Evolutionary conservation across 2,329 filamentous ascomycete genomes (phyloP).

Genomic region (Clarireedia paspali): DNA sequence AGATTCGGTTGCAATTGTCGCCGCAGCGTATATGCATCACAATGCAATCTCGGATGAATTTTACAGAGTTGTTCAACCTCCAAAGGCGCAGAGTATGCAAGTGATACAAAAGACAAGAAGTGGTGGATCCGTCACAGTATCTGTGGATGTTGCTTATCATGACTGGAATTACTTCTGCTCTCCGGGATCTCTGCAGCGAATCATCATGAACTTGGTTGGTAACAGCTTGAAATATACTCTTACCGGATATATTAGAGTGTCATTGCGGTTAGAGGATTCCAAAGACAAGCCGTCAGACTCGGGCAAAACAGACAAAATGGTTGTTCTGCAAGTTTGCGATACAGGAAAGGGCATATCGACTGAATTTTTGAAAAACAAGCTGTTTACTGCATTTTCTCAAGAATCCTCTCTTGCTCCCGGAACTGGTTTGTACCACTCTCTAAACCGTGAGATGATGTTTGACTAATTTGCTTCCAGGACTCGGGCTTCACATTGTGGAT

Average conservation of each 20-base stretch:
- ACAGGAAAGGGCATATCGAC: constrained; percentile 56
- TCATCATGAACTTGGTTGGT: constrained; percentile 54
- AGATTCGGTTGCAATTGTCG: constrained; percentile 8
- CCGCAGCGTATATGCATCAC: constrained; percentile 4
- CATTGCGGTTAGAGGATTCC: neutral
- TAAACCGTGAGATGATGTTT: too few species aligned
- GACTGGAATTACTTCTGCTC: constrained; percentile 35
- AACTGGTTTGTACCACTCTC: constrained; percentile 34
- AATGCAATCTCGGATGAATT: neutral
- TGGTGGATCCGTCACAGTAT: neutral
- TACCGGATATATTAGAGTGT: constrained; percentile 39
- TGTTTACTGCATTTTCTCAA: constrained; percentile 54
- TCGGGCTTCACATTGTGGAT: constrained; percentile 54
- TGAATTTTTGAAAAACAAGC: constrained; percentile 48
- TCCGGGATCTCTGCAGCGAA: constrained; percentile 38
- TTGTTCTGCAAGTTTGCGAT: constrained; percentile 43
- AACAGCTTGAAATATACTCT: constrained; percentile 54
- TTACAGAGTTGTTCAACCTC: constrained; percentile 2
- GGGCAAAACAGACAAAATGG: neutral
- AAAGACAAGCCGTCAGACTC: neutral
- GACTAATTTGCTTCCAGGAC: constrained; percentile 5
- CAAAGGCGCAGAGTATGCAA: neutral
- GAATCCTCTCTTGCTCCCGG: constrained; percentile 52
- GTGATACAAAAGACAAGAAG: neutral
- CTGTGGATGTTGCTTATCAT: constrained; percentile 8